phyloP scores from a whole-genome alignment of 106 monocot genomes.

The Vanilla planifolia region DNA sequence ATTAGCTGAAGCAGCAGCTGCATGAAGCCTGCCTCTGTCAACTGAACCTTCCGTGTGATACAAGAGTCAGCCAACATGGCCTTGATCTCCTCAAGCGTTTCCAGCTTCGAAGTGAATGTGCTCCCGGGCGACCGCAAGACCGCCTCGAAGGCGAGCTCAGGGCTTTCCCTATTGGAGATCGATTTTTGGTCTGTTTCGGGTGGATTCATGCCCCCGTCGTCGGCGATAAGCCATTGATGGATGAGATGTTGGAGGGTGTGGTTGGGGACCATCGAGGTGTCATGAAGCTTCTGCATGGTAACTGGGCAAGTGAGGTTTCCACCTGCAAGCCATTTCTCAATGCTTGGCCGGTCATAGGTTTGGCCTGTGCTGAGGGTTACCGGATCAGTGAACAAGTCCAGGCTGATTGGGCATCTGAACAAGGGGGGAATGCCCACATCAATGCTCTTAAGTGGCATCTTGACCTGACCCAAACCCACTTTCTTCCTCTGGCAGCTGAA shows the following conservation, averaged over 20 bases:
- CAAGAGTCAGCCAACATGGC: not conserved
- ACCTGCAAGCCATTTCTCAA: conserved; percentile 12
- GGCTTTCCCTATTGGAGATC: no score
- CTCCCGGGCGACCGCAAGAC: not conserved
- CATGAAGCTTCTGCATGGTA: conserved; percentile 13
- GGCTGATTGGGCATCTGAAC: conserved; percentile 15
- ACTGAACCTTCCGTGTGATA: not conserved
- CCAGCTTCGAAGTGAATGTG: not conserved
- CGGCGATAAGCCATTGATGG: not conserved
- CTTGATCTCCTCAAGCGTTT: not conserved
- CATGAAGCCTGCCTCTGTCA: conserved; percentile 6
- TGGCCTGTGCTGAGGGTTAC: conserved; percentile 18
- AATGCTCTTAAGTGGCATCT: no score
- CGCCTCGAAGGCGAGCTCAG: not conserved
- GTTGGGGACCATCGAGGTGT: conserved; percentile 10
- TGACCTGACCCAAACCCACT: no score
- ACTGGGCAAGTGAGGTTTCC: conserved; percentile 19
- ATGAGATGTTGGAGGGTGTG: conserved; percentile 11
- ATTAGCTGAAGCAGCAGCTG: conserved; percentile 1
- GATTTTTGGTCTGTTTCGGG: not conserved
- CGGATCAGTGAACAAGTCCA: conserved; percentile 15
- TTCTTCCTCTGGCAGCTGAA: no score
- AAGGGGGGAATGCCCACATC: conserved; percentile 9
- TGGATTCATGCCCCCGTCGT: not conserved
- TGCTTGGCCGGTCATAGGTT: conserved; percentile 6